Conservation (phyloP, 306 rosid species). For the Dalbergia cultrata region DNA sequence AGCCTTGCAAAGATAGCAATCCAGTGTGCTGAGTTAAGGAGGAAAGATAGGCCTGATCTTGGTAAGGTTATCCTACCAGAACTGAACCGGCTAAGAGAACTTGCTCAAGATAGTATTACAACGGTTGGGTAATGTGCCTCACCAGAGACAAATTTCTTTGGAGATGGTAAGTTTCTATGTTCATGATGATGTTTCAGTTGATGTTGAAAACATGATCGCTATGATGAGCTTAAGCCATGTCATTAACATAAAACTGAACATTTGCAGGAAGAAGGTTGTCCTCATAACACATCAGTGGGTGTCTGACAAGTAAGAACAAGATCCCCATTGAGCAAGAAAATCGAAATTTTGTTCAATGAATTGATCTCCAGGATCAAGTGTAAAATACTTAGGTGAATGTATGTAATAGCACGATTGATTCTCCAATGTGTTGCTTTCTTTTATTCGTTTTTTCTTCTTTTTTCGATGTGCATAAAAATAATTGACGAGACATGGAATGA, state of each 20-base stretch:
- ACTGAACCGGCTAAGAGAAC: conserved; percentile 65
- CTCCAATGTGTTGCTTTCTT: conserved; percentile 6
- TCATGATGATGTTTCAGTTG: background rate
- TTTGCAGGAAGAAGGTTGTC: conserved; percentile 52
- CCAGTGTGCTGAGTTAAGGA: conserved; percentile 78
- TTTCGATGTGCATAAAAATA: background rate
- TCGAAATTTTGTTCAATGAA: conserved; percentile 28
- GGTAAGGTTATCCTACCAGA: conserved; percentile 73
- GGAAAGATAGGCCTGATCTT: conserved; percentile 92
- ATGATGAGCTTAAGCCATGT: conserved; percentile 2
- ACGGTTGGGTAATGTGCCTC: conserved; percentile 23
- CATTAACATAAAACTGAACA: conserved; percentile 6
- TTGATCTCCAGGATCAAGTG: conserved; percentile 21
- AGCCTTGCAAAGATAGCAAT: conserved; percentile 71
- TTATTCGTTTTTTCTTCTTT: background rate
- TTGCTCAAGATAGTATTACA: conserved; percentile 60
- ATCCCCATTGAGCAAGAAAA: background rate
- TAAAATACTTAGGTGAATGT: conserved; percentile 49
- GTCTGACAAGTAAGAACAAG: conserved; percentile 35
- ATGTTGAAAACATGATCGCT: background rate
- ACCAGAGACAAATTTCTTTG: conserved; percentile 62
- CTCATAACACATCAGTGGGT: conserved; percentile 38
- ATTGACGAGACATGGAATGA: background rate
- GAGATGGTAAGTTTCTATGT: conserved; percentile 61
- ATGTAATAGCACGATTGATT: conserved; percentile 45